Evolutionary conservation across 1,284 basidiomycete species (phyloP), one percentile per base, ranked within the genome.

Genomic region (Leccinum solheimii): DNA sequence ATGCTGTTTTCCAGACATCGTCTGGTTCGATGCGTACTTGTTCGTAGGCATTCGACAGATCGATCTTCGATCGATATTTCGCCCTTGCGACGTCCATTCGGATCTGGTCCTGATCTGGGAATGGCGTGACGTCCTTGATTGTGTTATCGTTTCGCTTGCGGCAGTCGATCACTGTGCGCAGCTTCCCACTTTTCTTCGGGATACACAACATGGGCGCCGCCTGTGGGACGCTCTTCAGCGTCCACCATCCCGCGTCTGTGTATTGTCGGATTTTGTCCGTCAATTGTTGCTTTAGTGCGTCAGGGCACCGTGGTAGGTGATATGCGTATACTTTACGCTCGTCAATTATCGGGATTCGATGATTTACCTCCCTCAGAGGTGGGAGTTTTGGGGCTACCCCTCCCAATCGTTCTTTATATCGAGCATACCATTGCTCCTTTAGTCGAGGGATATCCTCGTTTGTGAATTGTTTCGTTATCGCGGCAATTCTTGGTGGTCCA

Each of bases 51-150:
- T 77, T 72, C 21, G 71, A 67, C 0, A 71, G 61, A 58, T 78
- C 72, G 4, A 77, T 62, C 1, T 72, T 57, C 0, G 64, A 66
- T 9, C 59, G 16, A 59, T 72, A 77, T 45, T 62, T 68, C 3
- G 63, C 67, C 26, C 54, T 16, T 0, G 69, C 65, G 0, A 74
- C 66, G 13, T 70, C 67, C 21, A 61, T 60, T 0, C 68, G 55
- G 26, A 78, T 76, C 14, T 68, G 61, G 10, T 74, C 71, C 55
- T 76, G 72, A 53, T 77, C 71, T 0, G 72, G 76, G 23, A 78
- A 70, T 0, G 71, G 76, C 0, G 71, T 73, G 0, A 73, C 62
- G 50, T 72, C 72, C 55, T 72, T 69, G 2, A 69, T 34, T 0
- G 70, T 77, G 56, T 76, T 62, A n/a, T 62, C 40, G 50, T 64